Base-by-base conservation (phyloP, 176 grass and related monocot species). In the Elaeis guineensis region DNA sequence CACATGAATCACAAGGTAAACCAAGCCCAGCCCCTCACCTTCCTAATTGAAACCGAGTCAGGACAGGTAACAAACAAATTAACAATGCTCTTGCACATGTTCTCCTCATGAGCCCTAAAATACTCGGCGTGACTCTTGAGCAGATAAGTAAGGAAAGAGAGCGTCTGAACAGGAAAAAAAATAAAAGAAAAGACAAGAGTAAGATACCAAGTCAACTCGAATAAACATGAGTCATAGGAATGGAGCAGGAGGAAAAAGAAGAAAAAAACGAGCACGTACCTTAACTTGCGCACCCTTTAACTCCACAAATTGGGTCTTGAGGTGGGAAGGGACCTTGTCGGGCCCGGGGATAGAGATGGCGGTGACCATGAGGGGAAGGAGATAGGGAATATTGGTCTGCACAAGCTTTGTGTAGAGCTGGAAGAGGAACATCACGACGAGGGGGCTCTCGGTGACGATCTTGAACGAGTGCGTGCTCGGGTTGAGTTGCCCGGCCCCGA, bases 391-490 rank as follows among this genome's bases (percentile, higher is more conserved):
- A 76, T 98, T 98, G 66, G 87, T 89, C 79, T 98, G 93, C 72
- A 98, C 93, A 59, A 98, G 93, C 75, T 98, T 98, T 0, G 84
- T 76, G 71, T 98, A 93, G 20, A 98, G 32, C 67, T 98, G 93
- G 77, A 98, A 98, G 59, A 98, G 88, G 73, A 98, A 98, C 93
- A 98, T 98, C 24, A 98, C 93, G 8, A 92, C 93, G 23, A 98
- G 85, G 62, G 93, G 93, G 74, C 84, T 98, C 80, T 98, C 93
- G 0, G 88, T 92, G 20, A 98, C 88, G 17, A 98, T 89, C 74
- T 98, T 98, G 78, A 98, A 98, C 67, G 93, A 98, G 19, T 79
- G 74, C n/a, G 87, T 75, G 51, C 93, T 92, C 20, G 88, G 82
- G 74, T 98, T 98, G 57, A 98, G 82, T 60, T 86, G 84, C 49